Evolutionary conservation across 306 rosid genomes (phyloP), one percentile per base, ranked within the genome.

Genomic region (Sechiopsis laciniata): DNA sequence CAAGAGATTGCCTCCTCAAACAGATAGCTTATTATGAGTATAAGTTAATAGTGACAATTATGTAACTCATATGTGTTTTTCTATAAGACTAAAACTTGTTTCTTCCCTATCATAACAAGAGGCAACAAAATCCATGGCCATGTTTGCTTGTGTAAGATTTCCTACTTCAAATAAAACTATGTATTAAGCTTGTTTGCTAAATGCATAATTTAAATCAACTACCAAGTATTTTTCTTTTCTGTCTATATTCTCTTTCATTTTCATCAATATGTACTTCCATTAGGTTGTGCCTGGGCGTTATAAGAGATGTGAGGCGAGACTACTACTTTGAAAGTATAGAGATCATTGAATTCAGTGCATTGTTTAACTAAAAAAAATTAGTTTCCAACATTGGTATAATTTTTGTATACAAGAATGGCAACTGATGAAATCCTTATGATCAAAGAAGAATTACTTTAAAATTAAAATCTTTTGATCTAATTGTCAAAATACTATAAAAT

Each of bases 1-100:
- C 90, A 88, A 86, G 82, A 82, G 99, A 78, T 79, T 95, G 58
- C 85, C 99, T 0, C 95, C 97, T 53, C 80, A 69, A 32, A 87
- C 95, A 45, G 99, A 95, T 63, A 86, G 92, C 74, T 81, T 95
- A 73, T 76, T 95, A 21, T 94, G 81, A 87, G 13, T 51, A n/a
- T n/a, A n/a, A n/a, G n/a, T n/a, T n/a, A 51, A 60, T 37, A 14
- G 10, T 0, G 29, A 6, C 29, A 52, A n/a, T 29, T 17, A 6
- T 72, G 24, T 72, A 55, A 54, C 42, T 50, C 20, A 22, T 0
- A 21, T 7, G 20, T 46, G 52, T 12, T 21, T 2, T 65, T 10
- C 73, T 22, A 2, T 2, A 56, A 7, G 21, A 4, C 11, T 5
- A 8, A 40, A 67, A 21, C 10, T 48, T 45, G 19, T 68, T 68